Conservation (phyloP, 2,329 filamentous ascomycete species). For the Calonectria hawksworthii region DNA sequence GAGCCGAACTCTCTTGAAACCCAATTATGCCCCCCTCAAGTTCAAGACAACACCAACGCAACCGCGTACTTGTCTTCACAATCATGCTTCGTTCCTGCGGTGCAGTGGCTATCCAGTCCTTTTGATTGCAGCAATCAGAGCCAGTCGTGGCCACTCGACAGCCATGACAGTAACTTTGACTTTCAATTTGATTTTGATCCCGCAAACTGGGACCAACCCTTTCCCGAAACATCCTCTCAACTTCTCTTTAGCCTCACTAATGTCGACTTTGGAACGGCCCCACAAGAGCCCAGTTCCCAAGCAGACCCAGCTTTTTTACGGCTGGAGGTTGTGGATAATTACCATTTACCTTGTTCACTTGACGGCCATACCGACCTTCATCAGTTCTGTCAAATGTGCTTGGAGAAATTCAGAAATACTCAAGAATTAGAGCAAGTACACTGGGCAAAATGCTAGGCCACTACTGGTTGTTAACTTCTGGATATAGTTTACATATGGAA, state of each 20-base stretch:
- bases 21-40: background rate
- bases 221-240: background rate
- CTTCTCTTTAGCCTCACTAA: background rate
- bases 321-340: background rate
- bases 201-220: background rate
- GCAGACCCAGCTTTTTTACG: background rate
- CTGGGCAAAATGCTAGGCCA: no score
- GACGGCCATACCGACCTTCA: background rate
- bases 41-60: background rate
- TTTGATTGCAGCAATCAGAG: background rate
- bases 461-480: background rate
- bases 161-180: background rate
- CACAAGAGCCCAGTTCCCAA: background rate
- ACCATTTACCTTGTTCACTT: background rate
- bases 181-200: background rate
- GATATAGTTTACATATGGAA: background rate
- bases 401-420: background rate
- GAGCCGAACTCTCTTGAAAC: background rate
- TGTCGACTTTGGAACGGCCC: background rate
- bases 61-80: background rate
- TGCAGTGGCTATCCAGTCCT: background rate
- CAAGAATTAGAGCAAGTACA: background rate
- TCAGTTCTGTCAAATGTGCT: background rate
- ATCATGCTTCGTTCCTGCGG: background rate
- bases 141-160: background rate